Evolutionary conservation across 495 filamentous ascomycete species (phyloP).

Genomic region (Penicillium nucicola): DNA sequence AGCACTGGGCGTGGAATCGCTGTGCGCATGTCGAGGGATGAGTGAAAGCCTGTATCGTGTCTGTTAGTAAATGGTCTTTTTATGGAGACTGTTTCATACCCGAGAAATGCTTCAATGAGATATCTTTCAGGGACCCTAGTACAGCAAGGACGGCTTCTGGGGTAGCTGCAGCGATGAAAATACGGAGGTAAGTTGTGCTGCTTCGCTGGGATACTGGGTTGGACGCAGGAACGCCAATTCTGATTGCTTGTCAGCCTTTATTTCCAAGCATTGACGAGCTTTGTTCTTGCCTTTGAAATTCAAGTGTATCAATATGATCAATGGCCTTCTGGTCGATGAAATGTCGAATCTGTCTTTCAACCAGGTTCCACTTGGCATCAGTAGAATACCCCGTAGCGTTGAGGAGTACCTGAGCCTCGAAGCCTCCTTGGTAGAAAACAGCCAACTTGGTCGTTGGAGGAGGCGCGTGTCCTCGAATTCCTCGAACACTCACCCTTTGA

Average conservation of each 20-base stretch:
- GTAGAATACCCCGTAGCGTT: constrained; percentile 42
- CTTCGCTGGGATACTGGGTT: constrained; percentile 20
- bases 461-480: constrained; percentile 42
- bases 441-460: constrained; percentile 55
- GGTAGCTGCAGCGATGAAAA: constrained; percentile 21
- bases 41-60: constrained; percentile 20
- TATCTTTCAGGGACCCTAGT: constrained; percentile 16
- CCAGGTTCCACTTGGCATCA: constrained; percentile 36
- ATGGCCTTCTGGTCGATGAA: constrained; percentile 12
- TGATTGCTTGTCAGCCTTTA: neutral
- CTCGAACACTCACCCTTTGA: constrained; percentile 37
- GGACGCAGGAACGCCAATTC: constrained; percentile 21
- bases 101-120: constrained; percentile 32
- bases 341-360: constrained; percentile 37
- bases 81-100: constrained; percentile 4
- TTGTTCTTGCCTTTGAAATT: constrained; percentile 25
- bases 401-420: constrained; percentile 39
- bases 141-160: constrained; percentile 11
- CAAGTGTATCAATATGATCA: constrained; percentile 23
- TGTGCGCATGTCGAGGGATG: constrained; percentile 27
- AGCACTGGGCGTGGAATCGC: constrained; percentile 27
- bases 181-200: constrained; percentile 31
- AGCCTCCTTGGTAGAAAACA: constrained; percentile 46
- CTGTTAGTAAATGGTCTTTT: neutral
- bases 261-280: neutral